phyloP scores from a whole-genome alignment of 148 eudicot genomes.

The Vaccinium darrowii region DNA sequence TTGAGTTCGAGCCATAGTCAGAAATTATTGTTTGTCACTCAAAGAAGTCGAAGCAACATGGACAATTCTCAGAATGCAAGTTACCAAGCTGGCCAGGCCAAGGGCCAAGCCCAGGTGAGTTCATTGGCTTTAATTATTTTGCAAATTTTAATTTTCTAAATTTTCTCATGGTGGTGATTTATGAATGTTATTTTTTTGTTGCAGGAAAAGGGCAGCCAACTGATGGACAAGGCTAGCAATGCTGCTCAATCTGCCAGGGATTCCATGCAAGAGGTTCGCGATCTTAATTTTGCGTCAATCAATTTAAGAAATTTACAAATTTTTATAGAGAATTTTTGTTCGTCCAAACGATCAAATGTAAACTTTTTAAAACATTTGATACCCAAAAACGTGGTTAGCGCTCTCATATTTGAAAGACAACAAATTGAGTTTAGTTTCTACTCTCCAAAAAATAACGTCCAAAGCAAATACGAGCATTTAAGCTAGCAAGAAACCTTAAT shows the following conservation, averaged over 20 bases:
- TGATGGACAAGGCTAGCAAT: slow-evolving; percentile 59
- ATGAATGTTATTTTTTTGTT: background rate
- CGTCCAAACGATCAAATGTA: background rate
- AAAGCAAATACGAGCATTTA: background rate
- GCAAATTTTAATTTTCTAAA: background rate
- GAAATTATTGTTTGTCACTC: background rate
- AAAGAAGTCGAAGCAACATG: slow-evolving; percentile 21
- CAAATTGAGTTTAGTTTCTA: background rate
- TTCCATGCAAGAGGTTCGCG: slow-evolving; percentile 39
- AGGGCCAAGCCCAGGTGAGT: slow-evolving; percentile 47
- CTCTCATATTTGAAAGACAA: background rate
- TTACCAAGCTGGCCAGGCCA: slow-evolving; percentile 47
- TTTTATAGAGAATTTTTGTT: background rate
- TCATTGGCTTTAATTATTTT: background rate
- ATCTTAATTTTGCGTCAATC: background rate
- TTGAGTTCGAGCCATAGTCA: background rate
- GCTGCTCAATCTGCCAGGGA: slow-evolving; percentile 63
- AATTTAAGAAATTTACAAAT: background rate
- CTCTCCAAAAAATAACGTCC: background rate
- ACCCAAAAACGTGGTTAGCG: background rate
- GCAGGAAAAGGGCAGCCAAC: slow-evolving; percentile 58
- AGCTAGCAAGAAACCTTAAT: background rate
- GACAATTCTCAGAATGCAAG: slow-evolving; percentile 29
- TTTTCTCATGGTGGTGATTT: background rate
- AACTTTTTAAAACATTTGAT: too few species aligned